These are phyloP conservation scores for Arthroderma sp. DNA, from an alignment of 2,329 filamentous ascomycete species.

Conservation along the genomic window DNA sequence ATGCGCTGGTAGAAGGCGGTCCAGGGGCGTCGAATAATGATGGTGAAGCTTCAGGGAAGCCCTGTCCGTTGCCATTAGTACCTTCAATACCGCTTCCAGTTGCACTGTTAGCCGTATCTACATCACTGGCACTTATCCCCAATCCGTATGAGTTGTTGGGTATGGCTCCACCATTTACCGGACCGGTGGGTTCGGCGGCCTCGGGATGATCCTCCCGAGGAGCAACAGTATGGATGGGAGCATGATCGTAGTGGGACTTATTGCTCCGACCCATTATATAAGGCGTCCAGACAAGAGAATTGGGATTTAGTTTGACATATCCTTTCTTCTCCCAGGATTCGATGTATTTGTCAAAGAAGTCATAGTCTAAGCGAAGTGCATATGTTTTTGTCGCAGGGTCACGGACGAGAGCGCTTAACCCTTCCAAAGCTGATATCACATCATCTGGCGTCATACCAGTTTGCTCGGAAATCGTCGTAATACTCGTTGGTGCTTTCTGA, in stretches of 20 bases:
- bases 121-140: conserved; percentile 10
- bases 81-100: not conserved
- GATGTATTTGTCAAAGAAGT: conserved; percentile 78
- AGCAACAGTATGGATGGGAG: conserved; percentile 74
- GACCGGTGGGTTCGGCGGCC: conserved; percentile 19
- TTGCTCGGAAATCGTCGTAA: conserved; percentile 55
- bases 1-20: conserved; percentile 23
- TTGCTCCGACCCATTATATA: conserved; percentile 90
- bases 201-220: conserved; percentile 62
- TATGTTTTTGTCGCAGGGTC: conserved; percentile 83
- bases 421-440: conserved; percentile 86
- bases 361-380: conserved; percentile 73
- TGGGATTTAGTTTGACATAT: conserved; percentile 71
- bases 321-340: conserved; percentile 79
- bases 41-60: not conserved
- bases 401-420: conserved; percentile 73
- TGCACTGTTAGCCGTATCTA: conserved; percentile 6
- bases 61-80: conserved; percentile 5
- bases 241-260: conserved; percentile 69
- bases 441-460: conserved; percentile 96
- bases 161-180: conserved; percentile 11
- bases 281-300: conserved; percentile 82
- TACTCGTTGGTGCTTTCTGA: conserved; percentile 45
- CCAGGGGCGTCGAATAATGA: conserved; percentile 13
- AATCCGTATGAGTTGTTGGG: conserved; percentile 11